Evolutionary conservation across 192 early-diverging fungal genomes (phyloP).

Genomic region (Podila verticillata): DNA sequence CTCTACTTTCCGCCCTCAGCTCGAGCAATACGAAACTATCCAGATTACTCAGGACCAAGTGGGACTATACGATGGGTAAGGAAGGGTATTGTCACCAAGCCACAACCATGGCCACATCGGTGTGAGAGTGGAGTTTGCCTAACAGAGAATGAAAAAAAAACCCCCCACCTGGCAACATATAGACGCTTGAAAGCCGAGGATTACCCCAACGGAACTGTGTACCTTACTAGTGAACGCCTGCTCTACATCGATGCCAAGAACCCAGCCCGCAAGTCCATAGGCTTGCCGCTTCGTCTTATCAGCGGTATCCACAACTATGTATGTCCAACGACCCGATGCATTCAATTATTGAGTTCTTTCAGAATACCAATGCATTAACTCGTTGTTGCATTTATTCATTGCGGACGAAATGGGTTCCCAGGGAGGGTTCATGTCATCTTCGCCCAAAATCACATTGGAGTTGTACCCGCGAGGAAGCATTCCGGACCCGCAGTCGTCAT

Average conservation of each 20-base stretch:
- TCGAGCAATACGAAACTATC: constrained; percentile 62
- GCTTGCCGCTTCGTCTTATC: constrained; percentile 58
- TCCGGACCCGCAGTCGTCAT: constrained; percentile 6
- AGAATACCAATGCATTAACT: neutral
- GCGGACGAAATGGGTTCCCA: neutral
- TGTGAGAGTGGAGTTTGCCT: no score
- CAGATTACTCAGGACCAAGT: constrained; percentile 68
- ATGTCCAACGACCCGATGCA: neutral
- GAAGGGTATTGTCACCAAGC: neutral
- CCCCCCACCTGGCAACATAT: neutral
- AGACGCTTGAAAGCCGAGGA: constrained; percentile 68
- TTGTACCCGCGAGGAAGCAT: constrained; percentile 45
- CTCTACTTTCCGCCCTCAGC: constrained; percentile 62
- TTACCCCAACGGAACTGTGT: constrained; percentile 78
- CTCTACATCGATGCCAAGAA: constrained; percentile 80
- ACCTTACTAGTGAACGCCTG: constrained; percentile 78
- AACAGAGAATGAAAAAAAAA: no score
- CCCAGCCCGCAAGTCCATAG: constrained; percentile 65
- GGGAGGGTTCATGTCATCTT: constrained; percentile 65
- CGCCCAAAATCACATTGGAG: constrained; percentile 73
- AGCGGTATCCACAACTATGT: constrained; percentile 60
- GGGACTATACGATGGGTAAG: constrained; percentile 78
- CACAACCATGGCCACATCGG: neutral
- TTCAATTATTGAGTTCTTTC: no score
- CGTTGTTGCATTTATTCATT: neutral